Base-by-base conservation (phyloP, 1,284 basidiomycete genomes). In the Cutaneotrichosporon cavernicola region DNA sequence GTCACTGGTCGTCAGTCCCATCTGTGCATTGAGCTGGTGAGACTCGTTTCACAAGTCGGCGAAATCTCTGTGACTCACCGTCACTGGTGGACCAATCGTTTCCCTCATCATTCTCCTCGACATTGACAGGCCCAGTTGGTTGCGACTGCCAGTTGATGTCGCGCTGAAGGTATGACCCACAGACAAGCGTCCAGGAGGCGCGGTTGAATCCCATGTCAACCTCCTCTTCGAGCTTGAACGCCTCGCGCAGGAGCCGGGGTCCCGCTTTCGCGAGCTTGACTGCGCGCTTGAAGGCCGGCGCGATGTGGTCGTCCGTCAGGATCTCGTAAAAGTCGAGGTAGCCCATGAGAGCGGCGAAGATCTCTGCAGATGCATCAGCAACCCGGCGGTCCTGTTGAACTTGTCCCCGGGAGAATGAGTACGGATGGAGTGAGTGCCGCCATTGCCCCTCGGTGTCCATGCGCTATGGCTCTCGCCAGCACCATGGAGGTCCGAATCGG, bases 301-400 rank as follows among this genome's bases (percentile, higher is more conserved):
- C 36, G 7, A 72, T 36, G 16, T 62, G 38, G 2, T 65, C 58
- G 38, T 79, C 77, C 5, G 69, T 55, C 7, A 79, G 34, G 2
- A 73, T 72, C 1, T 72, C 22, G 58, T 75, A 62, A 51, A 72
- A 64, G 14, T 66, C 53, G 16, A 77, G 18, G 61, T 65, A 79
- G 0, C 71, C 64, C 16, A 78, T 51, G 62, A 74, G 75, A 13
- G 77, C 73, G 6, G 76, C 64, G 2, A 70, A 62, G 30, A 79
- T 75, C 21, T 66, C 71, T 72, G 57, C 4, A 16, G 8, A 14
- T 30, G 36, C 26, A 26, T 26, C 26, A 26, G 3, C 26, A 26
- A 26, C 3, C 26, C 26, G 26, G 26, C 26, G 26, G 3, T 26
- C 26, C 26, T 26, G 26, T 26, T 26, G 26, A 26, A 26, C 26